phyloP scores from a whole-genome alignment of 495 filamentous ascomycete species.

The Cercophora scortea region DNA sequence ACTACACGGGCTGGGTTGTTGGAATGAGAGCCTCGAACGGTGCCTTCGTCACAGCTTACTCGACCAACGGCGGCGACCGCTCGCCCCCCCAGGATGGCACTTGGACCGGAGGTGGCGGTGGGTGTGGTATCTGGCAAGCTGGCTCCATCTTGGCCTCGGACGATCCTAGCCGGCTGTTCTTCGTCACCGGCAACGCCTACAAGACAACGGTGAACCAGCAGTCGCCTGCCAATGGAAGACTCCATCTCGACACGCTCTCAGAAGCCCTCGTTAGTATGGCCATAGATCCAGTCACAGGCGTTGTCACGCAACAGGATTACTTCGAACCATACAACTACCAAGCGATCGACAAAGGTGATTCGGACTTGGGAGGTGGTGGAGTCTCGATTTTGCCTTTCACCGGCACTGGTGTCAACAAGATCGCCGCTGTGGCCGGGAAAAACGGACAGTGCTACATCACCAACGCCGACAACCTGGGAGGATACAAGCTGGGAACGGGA shows the following conservation, averaged over 20 bases:
- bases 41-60: conserved; percentile 5
- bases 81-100: conserved; percentile 14
- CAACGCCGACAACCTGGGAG: conserved; percentile 33
- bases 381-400: conserved; percentile 26
- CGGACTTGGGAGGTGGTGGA: conserved; percentile 9
- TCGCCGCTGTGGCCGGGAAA: conserved; percentile 27
- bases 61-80: conserved; percentile 5
- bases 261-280: conserved; percentile 24
- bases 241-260: conserved; percentile 11
- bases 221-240: conserved; percentile 2
- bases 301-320: conserved; percentile 26
- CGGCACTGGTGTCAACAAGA: conserved; percentile 16
- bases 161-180: conserved; percentile 13
- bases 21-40: conserved; percentile 16
- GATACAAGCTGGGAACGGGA: conserved; percentile 13
- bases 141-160: conserved; percentile 15
- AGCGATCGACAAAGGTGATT: conserved; percentile 6
- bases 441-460: conserved; percentile 29
- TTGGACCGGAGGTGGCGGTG: conserved; percentile 13
- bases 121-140: conserved; percentile 11
- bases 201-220: conserved; percentile 9
- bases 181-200: conserved; percentile 5
- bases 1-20: conserved; percentile 22
- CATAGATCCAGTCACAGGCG: conserved; percentile 15
- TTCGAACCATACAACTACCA: conserved; percentile 13